Percentiles rank a stretch among this genome's conserved stretches.
These are phyloP conservation scores for Scheffersomyces insectosa DNA, from an alignment of 1,139 yeast genomes.

Conservation along the genomic window DNA sequence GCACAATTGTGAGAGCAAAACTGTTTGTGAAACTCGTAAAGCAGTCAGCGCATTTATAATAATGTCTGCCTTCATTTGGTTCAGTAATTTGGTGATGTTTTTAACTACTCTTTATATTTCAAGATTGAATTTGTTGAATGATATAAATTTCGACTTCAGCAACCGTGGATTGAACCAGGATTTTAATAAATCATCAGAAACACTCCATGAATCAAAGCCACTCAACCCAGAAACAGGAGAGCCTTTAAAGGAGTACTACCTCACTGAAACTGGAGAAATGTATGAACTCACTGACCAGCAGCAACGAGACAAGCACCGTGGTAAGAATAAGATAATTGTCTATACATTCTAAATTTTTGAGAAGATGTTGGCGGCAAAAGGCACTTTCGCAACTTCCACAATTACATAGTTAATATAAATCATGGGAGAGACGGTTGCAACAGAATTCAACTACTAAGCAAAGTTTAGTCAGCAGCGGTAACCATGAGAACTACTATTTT, in stretches of 20 bases:
- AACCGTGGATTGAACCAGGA: slow-evolving; percentile 17
- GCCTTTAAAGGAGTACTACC: slow-evolving; percentile 26
- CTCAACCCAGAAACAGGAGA: slow-evolving; percentile 10
- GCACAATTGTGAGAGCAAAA: slow-evolving; percentile 17
- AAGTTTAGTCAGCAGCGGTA: too few species aligned
- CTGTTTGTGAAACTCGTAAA: slow-evolving; percentile 34
- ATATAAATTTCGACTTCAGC: slow-evolving; percentile 38
- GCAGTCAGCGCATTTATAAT: slow-evolving; percentile 42
- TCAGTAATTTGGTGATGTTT: slow-evolving; percentile 39
- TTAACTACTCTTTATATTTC: slow-evolving; percentile 45
- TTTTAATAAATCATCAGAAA: slow-evolving; percentile 6
- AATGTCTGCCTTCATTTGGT: slow-evolving; percentile 43
- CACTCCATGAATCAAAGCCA: not conserved
- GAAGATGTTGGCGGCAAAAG: not conserved
- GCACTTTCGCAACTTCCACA: too few species aligned
- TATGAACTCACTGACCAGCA: slow-evolving; percentile 27
- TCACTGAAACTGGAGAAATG: slow-evolving; percentile 39
- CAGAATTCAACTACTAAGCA: too few species aligned
- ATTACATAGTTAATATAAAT: too few species aligned
- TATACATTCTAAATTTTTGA: slow-evolving; percentile 27
- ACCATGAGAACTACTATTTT: too few species aligned
- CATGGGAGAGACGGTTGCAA: too few species aligned
- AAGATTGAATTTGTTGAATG: slow-evolving; percentile 35
- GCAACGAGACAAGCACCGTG: slow-evolving; percentile 19
- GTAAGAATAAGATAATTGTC: slow-evolving; percentile 36